A percentile compares a stretch with the other conserved stretches of the same genome.
Evolutionary conservation across 2,329 filamentous ascomycete genomes (phyloP).

Genomic region (Cladophialophora exuberans): DNA sequence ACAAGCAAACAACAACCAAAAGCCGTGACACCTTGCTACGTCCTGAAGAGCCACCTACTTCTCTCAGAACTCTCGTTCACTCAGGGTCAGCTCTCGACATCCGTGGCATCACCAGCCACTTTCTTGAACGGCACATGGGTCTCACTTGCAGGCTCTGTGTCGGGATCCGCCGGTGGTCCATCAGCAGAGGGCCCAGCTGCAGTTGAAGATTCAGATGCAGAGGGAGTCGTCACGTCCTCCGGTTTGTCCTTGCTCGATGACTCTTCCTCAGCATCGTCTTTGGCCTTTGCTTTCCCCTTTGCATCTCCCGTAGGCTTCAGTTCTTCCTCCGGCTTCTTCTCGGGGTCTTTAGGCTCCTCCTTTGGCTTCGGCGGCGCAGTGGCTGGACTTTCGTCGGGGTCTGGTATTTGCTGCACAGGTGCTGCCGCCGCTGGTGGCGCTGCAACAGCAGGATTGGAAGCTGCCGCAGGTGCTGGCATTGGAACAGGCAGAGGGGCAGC

Average conservation of each 20-base stretch:
- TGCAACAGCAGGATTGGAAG: constrained; percentile 20
- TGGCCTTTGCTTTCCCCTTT: constrained; percentile 8
- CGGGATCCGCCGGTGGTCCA: constrained; percentile 14
- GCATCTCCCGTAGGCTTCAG: not conserved
- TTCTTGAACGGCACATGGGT: constrained; percentile 24
- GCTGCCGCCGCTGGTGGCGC: constrained; percentile 14
- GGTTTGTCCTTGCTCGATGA: not conserved
- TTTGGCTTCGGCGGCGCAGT: constrained; percentile 29
- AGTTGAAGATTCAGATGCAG: not conserved
- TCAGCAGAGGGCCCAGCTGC: not conserved
- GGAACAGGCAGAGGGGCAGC: constrained; percentile 4
- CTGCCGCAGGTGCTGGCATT: constrained; percentile 10
- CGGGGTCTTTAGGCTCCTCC: constrained; percentile 8
- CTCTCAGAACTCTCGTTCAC: no score
- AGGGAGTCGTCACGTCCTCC: not conserved
- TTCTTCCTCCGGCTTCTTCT: not conserved
- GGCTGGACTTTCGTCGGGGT: constrained; percentile 32
- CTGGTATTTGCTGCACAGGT: constrained; percentile 14
- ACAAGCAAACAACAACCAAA: no score
- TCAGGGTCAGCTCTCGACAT: not conserved
- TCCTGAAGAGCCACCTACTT: no score
- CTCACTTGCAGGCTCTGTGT: constrained; percentile 21
- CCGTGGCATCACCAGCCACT: constrained; percentile 4
- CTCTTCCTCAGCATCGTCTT: constrained; percentile 4
- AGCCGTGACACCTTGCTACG: no score